These are phyloP conservation scores for Plasmodium adleri DNA, from an alignment of 169 alveolate species.

Conservation along the genomic window DNA sequence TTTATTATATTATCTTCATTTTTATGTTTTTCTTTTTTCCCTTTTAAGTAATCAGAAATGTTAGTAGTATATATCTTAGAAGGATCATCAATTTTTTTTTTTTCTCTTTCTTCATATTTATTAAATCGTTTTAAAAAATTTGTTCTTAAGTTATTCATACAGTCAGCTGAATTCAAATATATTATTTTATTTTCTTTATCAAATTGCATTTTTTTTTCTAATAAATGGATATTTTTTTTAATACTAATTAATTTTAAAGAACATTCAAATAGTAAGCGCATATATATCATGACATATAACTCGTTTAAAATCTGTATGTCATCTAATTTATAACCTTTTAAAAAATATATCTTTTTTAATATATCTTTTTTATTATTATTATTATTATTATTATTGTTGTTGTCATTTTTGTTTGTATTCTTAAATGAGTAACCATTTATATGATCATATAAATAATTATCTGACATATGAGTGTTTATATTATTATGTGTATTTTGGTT, in stretches of 20 bases:
- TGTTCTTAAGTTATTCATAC: constrained; percentile 39
- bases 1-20: too few relatives aligned
- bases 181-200: constrained; percentile 46
- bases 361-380: not conserved
- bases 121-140: constrained; percentile 36
- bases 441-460: too few relatives aligned
- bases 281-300: constrained; percentile 20
- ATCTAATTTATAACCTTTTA: not conserved
- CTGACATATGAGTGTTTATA: too few relatives aligned
- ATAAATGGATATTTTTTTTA: constrained; percentile 28
- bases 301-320: constrained; percentile 35
- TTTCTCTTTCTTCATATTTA: constrained; percentile 18
- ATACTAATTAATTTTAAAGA: constrained; percentile 39
- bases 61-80: too few relatives aligned
- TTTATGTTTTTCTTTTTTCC: too few relatives aligned
- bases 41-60: too few relatives aligned
- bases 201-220: constrained; percentile 40
- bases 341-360: not conserved
- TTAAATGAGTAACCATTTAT: too few relatives aligned
- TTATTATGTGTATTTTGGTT: too few relatives aligned
- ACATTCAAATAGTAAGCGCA: constrained; percentile 42
- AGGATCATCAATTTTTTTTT: not conserved
- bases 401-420: not conserved
- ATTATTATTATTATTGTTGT: not conserved
- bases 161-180: constrained; percentile 60